Conservation (phyloP, 768 basidiomycete genomes). For the Tricholoma flavovirens region DNA sequence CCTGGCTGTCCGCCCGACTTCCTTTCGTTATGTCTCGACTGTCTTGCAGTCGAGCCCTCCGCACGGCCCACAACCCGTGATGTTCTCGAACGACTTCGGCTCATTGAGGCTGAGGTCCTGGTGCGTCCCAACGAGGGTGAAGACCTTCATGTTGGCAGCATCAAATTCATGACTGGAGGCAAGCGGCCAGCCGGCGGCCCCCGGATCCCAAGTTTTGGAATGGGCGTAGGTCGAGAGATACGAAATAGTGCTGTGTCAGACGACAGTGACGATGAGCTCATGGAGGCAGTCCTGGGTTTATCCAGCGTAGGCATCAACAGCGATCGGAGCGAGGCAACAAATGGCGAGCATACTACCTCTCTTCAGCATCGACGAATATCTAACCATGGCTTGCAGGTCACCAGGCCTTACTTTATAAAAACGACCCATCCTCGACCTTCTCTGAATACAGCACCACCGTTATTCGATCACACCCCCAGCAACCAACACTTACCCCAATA, state of each 20-base stretch:
- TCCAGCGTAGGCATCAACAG: constrained; percentile 46
- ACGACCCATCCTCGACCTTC: constrained; percentile 24
- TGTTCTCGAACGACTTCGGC: constrained; percentile 72
- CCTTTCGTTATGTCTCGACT: constrained; percentile 72
- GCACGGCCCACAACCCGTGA: constrained; percentile 69
- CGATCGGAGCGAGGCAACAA: constrained; percentile 38
- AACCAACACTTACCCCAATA: constrained; percentile 33
- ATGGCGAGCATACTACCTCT: constrained; percentile 23
- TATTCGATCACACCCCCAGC: constrained; percentile 43
- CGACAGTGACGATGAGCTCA: constrained; percentile 65
- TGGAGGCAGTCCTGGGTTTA: constrained; percentile 52
- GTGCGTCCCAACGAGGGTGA: constrained; percentile 56
- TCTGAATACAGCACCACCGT: constrained; percentile 71
- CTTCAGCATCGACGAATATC: constrained; percentile 5
- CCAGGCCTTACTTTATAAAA: constrained; percentile 47
- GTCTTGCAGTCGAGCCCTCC: constrained; percentile 58
- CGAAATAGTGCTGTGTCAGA: constrained; percentile 39
- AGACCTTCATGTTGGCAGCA: constrained; percentile 76
- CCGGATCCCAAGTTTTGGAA: constrained; percentile 85
- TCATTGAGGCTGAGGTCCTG: constrained; percentile 82
- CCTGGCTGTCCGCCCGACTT: constrained; percentile 77
- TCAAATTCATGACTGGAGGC: constrained; percentile 72
- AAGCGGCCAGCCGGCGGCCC: constrained; percentile 55
- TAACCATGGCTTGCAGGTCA: constrained; percentile 33
- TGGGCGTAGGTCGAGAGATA: constrained; percentile 61